Conservation (phyloP, 306 rosid genomes). For the Gynostemma pentaphyllum region DNA sequence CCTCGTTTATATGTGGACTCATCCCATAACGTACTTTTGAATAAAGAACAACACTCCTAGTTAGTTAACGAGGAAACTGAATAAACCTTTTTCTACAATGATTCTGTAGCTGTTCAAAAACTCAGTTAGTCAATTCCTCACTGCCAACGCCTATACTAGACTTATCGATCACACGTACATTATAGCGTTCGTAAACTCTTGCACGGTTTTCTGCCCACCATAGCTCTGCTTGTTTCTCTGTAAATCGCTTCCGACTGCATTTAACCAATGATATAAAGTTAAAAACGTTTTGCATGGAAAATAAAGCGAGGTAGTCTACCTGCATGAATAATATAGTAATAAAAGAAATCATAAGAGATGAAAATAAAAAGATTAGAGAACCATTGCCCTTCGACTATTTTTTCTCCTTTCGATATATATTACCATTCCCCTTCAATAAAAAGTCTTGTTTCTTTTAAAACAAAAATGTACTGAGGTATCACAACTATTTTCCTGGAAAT, state of each 20-base stretch:
- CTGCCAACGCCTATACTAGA: conserved; percentile 77
- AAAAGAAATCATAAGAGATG: neutral
- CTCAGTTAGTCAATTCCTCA: conserved; percentile 74
- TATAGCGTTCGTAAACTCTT: conserved; percentile 78
- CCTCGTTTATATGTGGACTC: too few relatives aligned
- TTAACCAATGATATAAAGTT: conserved; percentile 12
- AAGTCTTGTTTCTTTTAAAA: too few relatives aligned
- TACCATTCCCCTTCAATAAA: too few relatives aligned
- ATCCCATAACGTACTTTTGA: too few relatives aligned
- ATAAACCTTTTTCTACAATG: conserved; percentile 42
- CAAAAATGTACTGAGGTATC: too few relatives aligned
- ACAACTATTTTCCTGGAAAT: neutral
- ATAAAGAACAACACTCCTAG: too few relatives aligned
- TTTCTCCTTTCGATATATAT: neutral
- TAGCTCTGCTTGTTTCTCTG: conserved; percentile 90
- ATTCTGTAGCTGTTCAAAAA: conserved; percentile 14
- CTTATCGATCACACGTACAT: conserved; percentile 74
- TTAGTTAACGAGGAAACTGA: conserved; percentile 32
- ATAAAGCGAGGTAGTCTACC: neutral
- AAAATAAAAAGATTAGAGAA: neutral
- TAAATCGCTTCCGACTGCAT: conserved; percentile 92
- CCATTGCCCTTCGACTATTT: neutral
- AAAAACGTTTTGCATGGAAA: neutral
- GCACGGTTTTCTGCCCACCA: conserved; percentile 98
- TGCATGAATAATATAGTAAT: neutral